These are phyloP conservation scores for Isoetes engelmannii DNA, from an alignment of 83 land plant species.

Conservation along the genomic window DNA sequence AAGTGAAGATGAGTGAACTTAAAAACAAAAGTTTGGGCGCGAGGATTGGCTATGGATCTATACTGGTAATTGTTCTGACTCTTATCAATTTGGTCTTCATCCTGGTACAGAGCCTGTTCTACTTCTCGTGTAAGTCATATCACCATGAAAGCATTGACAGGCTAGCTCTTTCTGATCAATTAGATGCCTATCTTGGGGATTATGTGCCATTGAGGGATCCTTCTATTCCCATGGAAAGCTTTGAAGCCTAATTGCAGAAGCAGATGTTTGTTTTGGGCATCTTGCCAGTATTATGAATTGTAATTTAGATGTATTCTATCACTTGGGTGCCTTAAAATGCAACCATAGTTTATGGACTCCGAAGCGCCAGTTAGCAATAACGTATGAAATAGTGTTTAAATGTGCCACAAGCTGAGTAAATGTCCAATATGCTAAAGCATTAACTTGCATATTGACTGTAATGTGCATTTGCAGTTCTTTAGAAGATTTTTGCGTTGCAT, in stretches of 20 bases:
- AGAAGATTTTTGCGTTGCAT: too few relatives aligned
- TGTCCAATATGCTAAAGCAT: too few relatives aligned
- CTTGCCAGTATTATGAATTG: too few relatives aligned
- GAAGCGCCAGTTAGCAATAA: too few relatives aligned
- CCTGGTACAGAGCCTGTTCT: constrained; percentile 58
- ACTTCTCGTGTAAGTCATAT: constrained; percentile 72
- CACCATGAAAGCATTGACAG: constrained; percentile 77
- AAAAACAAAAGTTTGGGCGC: constrained; percentile 8
- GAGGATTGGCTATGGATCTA: not conserved
- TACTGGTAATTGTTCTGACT: constrained; percentile 28
- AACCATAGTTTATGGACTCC: too few relatives aligned
- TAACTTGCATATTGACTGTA: too few relatives aligned
- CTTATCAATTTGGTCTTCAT: constrained; percentile 41
- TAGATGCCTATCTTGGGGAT: constrained; percentile 70
- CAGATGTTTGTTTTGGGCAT: too few relatives aligned
- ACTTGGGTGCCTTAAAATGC: too few relatives aligned
- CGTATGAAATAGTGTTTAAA: too few relatives aligned
- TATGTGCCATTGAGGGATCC: constrained; percentile 62
- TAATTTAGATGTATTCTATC: too few relatives aligned
- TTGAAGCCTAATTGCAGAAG: constrained; percentile 3
- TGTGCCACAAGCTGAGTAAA: too few relatives aligned
- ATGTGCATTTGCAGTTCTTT: too few relatives aligned
- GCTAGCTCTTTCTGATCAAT: constrained; percentile 50
- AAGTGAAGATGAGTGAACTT: constrained; percentile 15
- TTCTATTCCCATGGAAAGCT: constrained; percentile 45